Evolutionary conservation across 148 eudicot species (phyloP).

Genomic region (Rhododendron henanense): DNA sequence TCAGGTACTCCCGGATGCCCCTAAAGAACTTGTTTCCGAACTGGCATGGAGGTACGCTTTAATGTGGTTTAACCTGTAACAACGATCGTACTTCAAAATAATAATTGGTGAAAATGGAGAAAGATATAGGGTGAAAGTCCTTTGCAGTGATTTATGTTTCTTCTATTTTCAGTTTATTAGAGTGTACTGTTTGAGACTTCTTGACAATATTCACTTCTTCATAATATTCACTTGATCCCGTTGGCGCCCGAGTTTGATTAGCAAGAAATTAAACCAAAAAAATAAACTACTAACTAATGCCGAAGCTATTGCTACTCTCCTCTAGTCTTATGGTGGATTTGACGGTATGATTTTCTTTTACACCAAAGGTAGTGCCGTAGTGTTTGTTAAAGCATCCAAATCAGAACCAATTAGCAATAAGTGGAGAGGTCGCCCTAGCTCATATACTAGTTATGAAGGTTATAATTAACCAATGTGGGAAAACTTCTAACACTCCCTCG

Average conservation of each 20-base stretch:
- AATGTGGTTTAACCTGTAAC: background rate
- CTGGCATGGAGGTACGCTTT: slow-evolving; percentile 84
- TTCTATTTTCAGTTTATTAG: background rate
- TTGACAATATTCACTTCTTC: background rate
- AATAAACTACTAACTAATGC: background rate
- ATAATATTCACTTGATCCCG: too few relatives aligned
- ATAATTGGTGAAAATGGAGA: background rate
- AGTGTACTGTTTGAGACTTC: background rate
- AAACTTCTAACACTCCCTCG: too few relatives aligned
- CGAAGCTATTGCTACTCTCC: background rate
- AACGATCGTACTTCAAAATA: background rate
- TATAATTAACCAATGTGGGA: too few relatives aligned
- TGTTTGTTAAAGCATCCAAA: background rate
- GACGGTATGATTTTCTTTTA: background rate
- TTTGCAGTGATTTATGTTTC: background rate
- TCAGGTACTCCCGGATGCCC: slow-evolving; percentile 93
- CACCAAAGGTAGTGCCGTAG: background rate
- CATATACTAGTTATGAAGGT: too few relatives aligned
- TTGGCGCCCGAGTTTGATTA: background rate
- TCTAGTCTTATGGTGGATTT: background rate
- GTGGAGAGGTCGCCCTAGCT: too few relatives aligned
- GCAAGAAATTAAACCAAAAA: background rate
- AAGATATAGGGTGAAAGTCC: background rate
- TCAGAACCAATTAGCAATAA: too few relatives aligned
- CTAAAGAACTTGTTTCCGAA: slow-evolving; percentile 86